phyloP scores from a whole-genome alignment of 2,329 filamentous ascomycete species.

The Colletotrichum cuscutae region DNA sequence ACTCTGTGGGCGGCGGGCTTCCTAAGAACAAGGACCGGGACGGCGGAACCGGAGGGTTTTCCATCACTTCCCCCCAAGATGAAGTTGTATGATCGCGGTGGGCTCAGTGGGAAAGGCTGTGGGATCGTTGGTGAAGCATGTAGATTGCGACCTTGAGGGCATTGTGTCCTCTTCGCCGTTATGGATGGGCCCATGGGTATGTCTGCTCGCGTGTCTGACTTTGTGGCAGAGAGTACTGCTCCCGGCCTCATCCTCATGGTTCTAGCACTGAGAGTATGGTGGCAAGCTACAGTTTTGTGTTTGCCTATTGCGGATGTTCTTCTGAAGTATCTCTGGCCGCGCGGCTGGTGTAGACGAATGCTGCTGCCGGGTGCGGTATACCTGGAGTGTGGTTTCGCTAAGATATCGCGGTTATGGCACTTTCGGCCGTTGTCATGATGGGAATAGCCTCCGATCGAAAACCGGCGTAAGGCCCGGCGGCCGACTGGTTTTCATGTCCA shows the following conservation, averaged over 20 bases:
- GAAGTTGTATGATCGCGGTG: background rate
- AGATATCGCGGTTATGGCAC: background rate
- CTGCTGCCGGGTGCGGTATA: background rate
- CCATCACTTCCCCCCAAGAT: background rate
- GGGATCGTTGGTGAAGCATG: slow-evolving; percentile 1
- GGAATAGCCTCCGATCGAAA: background rate
- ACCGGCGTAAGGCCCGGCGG: background rate
- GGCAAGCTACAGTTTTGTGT: background rate
- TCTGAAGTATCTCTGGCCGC: background rate
- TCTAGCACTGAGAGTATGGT: background rate
- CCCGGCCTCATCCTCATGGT: background rate
- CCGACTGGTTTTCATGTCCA: background rate
- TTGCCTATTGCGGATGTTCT: background rate
- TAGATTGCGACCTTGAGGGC: slow-evolving; percentile 8
- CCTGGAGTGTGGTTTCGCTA: background rate
- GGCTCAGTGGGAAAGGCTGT: background rate
- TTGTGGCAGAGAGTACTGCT: background rate
- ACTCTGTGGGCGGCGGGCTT: background rate
- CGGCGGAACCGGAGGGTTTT: slow-evolving; percentile 25
- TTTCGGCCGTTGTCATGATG: background rate
- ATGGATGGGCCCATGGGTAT: background rate
- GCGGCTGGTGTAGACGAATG: background rate
- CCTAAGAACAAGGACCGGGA: slow-evolving; percentile 9
- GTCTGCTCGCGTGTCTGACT: background rate
- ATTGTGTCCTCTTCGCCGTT: background rate